Evolutionary conservation across 1,284 basidiomycete genomes (phyloP).

Genomic region (Moesziomyces antarcticus): DNA sequence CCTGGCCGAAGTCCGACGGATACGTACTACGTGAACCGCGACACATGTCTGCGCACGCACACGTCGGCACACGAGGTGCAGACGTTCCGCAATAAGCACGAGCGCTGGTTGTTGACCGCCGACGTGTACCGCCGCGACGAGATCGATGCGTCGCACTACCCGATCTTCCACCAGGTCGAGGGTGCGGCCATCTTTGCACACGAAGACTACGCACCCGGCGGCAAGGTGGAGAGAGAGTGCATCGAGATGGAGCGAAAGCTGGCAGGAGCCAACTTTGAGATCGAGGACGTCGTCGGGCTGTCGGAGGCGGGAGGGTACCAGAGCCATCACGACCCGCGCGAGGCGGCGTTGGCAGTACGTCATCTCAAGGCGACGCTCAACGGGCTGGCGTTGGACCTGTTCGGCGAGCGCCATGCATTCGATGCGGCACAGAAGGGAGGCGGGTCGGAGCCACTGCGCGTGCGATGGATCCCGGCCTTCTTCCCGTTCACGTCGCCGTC

Average conservation of each 20-base stretch:
- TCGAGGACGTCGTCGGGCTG: slow-evolving; percentile 82
- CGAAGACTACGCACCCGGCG: slow-evolving; percentile 69
- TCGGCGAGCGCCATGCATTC: slow-evolving; percentile 70
- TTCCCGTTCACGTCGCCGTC: slow-evolving; percentile 98
- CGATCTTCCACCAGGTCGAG: slow-evolving; percentile 99
- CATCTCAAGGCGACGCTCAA: slow-evolving; percentile 95
- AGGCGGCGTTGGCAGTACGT: slow-evolving; percentile 74
- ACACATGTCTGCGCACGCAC: slow-evolving; percentile 93
- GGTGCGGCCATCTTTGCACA: slow-evolving; percentile 81
- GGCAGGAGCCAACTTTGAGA: slow-evolving; percentile 73
- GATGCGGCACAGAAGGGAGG: slow-evolving; percentile 67
- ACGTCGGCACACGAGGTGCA: slow-evolving; percentile 98
- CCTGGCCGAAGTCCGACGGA: slow-evolving; percentile 90
- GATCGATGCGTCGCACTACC: slow-evolving; percentile 96
- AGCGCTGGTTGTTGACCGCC: slow-evolving; percentile 91
- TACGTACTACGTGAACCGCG: slow-evolving; percentile 93
- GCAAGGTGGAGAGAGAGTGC: slow-evolving; percentile 71
- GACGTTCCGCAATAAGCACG: slow-evolving; percentile 80
- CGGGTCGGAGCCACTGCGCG: slow-evolving; percentile 75
- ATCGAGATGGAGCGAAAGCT: slow-evolving; percentile 72
- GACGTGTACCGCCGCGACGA: slow-evolving; percentile 99
- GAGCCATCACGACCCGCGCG: slow-evolving; percentile 74
- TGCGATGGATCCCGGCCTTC: slow-evolving; percentile 97
- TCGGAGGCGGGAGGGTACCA: slow-evolving; percentile 84
- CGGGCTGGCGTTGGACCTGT: slow-evolving; percentile 83